Evolutionary conservation across 1,139 yeast species (phyloP).

Genomic region (Protomyces gravidus): DNA sequence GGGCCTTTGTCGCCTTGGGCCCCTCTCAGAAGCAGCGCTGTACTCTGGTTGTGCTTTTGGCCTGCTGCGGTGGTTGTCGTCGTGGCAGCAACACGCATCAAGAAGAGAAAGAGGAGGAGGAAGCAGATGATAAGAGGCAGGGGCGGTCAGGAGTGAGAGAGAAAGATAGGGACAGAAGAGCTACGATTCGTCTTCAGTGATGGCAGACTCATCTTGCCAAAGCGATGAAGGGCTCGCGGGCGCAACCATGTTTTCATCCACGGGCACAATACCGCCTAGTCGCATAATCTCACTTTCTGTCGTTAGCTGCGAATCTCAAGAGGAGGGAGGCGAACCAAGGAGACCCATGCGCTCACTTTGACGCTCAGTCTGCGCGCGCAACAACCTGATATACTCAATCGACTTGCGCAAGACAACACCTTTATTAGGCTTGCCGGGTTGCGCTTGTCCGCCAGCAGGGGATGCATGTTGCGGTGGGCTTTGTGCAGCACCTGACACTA

Average conservation of each 20-base stretch:
- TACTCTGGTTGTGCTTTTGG: background rate
- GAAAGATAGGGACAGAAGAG: background rate
- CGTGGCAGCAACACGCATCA: background rate
- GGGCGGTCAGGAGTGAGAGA: background rate
- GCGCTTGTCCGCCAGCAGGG: constrained; percentile 29
- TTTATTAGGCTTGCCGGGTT: constrained; percentile 67
- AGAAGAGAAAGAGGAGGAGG: background rate
- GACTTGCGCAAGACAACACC: constrained; percentile 83
- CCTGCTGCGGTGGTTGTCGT: background rate
- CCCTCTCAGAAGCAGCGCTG: background rate
- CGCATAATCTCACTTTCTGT: constrained; percentile 27
- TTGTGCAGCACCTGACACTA: constrained; percentile 30
- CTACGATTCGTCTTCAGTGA: constrained; percentile 13
- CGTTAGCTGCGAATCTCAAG: background rate
- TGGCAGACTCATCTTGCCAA: constrained; percentile 21
- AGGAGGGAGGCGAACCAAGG: constrained; percentile 29
- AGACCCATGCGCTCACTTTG: constrained; percentile 39
- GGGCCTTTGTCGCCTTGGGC: no score
- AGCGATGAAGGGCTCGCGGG: background rate
- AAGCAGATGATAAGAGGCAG: background rate
- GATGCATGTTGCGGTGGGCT: constrained; percentile 11
- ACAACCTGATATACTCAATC: constrained; percentile 71
- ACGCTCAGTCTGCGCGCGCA: constrained; percentile 73
- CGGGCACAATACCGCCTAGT: constrained; percentile 14
- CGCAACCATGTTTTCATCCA: background rate